phyloP scores from a whole-genome alignment of 2,329 filamentous ascomycete genomes.

The Claviceps citrina region DNA sequence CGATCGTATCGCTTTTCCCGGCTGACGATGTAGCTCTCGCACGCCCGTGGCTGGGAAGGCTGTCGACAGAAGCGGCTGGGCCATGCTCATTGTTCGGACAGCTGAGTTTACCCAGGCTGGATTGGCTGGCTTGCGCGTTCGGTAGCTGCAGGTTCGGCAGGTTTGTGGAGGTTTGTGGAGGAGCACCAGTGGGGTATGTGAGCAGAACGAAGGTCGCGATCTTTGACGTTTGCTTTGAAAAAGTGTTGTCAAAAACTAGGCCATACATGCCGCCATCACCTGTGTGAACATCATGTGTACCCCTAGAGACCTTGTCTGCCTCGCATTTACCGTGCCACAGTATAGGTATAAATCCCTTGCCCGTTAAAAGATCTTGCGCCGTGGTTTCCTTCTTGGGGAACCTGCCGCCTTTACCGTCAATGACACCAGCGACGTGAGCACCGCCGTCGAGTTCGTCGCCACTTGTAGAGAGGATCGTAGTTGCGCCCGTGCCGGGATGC shows the following conservation, averaged over 20 bases:
- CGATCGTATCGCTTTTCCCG: slow-evolving; percentile 33
- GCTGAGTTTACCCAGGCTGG: slow-evolving; percentile 34
- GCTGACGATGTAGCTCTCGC: slow-evolving; percentile 34
- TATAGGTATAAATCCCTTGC: slow-evolving; percentile 53
- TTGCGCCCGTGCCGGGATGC: slow-evolving; percentile 62
- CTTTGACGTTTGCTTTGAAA: slow-evolving; percentile 89
- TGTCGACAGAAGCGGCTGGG: slow-evolving; percentile 43
- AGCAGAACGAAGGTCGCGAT: slow-evolving; percentile 87
- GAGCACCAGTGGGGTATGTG: slow-evolving; percentile 73
- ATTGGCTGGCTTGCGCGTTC: slow-evolving; percentile 27
- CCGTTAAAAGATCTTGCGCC: slow-evolving; percentile 46
- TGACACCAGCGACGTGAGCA: slow-evolving; percentile 27
- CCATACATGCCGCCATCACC: slow-evolving; percentile 86
- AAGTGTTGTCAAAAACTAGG: slow-evolving; percentile 95
- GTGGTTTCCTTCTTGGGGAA: slow-evolving; percentile 43
- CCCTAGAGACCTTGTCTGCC: slow-evolving; percentile 86
- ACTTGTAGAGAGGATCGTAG: slow-evolving; percentile 27
- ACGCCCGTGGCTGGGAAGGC: slow-evolving; percentile 33
- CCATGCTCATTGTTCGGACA: slow-evolving; percentile 30
- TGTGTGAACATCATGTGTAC: slow-evolving; percentile 62
- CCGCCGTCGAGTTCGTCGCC: slow-evolving; percentile 29
- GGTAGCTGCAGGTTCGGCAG: slow-evolving; percentile 41
- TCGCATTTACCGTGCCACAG: slow-evolving; percentile 93
- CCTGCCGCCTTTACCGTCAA: slow-evolving; percentile 31
- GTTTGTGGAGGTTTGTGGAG: slow-evolving; percentile 60